Base-by-base conservation (phyloP, 1,284 basidiomycete species). In the Coniferiporia sulphurascens region DNA sequence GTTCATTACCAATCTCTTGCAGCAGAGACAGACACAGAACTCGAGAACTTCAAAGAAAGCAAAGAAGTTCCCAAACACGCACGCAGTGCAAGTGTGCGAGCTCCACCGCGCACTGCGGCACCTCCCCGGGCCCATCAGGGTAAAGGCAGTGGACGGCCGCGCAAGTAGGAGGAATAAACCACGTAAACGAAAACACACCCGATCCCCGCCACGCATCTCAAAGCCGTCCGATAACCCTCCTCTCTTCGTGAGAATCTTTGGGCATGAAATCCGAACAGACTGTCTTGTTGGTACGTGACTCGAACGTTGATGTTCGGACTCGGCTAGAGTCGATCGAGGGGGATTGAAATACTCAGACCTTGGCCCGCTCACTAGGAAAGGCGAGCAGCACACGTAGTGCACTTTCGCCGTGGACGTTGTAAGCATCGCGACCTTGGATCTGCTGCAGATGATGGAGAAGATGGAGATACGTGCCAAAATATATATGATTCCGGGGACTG, bases 311-410 rank as follows among this genome's bases (percentile, higher is more conserved):
- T 63, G 69, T 71, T 75, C 70, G 73, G 76, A 71, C 78, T 74
- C 80, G 44, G 74, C 74, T 71, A 79, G 78, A 76, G 78, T 70
- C 80, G 65, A 74, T 78, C 74, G 57, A 74, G 73, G 75, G 72
- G 75, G 78, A 77, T 70, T 74, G 64, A 63, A 72, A 79, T 73
- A 69, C 80, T 82, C 82, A 83, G 81, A 83, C 80, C 81, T 81
- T 83, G 73, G 73, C 79, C 81, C 79, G 77, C 80, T 81, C 78
- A 76, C 72, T 65, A 78, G 57, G 49, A 67, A 62, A 71, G 70
- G 73, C 60, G 62, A 63, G 62, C 45, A 22, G 32, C 27, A 19
- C 52, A 41, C 48, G 13, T 5, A 35, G 13, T 21, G 51, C 53
- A 50, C 38, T 27, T 48, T 53, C 68, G 69, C 65, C 70, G 69